phyloP scores from a whole-genome alignment of 495 filamentous ascomycete genomes.

The Penicillium verhagenii region DNA sequence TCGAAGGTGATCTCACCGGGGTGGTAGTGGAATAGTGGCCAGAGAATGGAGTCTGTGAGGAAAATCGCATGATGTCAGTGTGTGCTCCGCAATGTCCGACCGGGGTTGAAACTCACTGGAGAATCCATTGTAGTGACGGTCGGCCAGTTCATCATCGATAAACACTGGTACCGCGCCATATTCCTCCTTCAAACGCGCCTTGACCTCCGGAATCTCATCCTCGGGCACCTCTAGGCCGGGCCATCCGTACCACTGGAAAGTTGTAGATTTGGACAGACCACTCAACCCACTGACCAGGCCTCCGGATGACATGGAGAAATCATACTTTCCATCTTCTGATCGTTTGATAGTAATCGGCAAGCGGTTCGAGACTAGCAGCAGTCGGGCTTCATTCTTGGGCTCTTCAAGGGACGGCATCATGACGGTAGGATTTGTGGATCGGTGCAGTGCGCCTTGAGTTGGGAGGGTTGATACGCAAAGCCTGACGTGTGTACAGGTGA shows the following conservation, averaged over 20 bases:
- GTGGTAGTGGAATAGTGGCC: slow-evolving; percentile 98
- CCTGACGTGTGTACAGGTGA: neutral
- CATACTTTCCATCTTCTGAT: slow-evolving; percentile 77
- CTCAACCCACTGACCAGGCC: slow-evolving; percentile 89
- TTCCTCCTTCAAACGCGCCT: slow-evolving; percentile 66
- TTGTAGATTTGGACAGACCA: slow-evolving; percentile 85
- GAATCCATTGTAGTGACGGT: slow-evolving; percentile 84
- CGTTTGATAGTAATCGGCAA: slow-evolving; percentile 94
- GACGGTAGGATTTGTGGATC: slow-evolving; percentile 2
- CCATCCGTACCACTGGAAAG: slow-evolving; percentile 98
- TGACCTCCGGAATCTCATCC: slow-evolving; percentile 60
- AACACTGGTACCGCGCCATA: slow-evolving; percentile 75
- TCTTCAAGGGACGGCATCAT: slow-evolving; percentile 39
- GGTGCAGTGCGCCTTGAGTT: neutral
- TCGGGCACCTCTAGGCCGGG: slow-evolving; percentile 84
- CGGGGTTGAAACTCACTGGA: slow-evolving; percentile 59
- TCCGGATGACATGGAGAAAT: slow-evolving; percentile 92
- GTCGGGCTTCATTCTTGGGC: slow-evolving; percentile 38
- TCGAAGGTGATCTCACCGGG: slow-evolving; percentile 97
- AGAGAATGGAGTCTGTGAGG: slow-evolving; percentile 82
- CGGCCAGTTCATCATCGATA: slow-evolving; percentile 73
- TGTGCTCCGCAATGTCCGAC: neutral
- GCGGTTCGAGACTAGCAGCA: slow-evolving; percentile 90
- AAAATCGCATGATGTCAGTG: neutral
- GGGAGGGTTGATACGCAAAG: neutral